A percentile compares a stretch with the other conserved stretches of the same genome.
These are phyloP conservation scores for Camelina laxa DNA, from an alignment of 345 rosid genomes.

Conservation along the genomic window DNA sequence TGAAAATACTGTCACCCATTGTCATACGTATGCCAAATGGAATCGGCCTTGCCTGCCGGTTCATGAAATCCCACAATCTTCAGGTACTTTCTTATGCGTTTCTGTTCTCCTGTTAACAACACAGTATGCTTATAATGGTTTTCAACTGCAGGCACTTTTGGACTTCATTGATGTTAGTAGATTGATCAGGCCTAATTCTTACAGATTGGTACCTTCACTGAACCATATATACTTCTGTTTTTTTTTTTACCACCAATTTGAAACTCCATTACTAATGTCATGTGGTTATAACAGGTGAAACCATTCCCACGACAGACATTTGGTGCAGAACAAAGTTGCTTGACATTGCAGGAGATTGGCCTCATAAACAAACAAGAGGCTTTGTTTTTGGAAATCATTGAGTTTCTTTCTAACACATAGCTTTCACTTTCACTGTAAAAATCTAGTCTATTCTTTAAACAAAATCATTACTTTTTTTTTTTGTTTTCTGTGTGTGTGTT, in stretches of 20 bases:
- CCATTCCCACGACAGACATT: background rate
- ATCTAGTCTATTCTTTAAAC: background rate
- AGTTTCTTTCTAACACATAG: background rate
- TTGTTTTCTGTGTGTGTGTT: background rate
- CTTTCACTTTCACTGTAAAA: background rate
- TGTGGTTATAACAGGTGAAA: background rate
- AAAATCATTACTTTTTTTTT: background rate
- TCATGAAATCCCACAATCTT: background rate
- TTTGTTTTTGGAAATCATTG: constrained; percentile 3
- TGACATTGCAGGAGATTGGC: constrained; percentile 10
- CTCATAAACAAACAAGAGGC: constrained; percentile 17
- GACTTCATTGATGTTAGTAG: constrained; percentile 54
- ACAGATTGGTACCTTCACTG: constrained; percentile 59
- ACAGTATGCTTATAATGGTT: background rate
- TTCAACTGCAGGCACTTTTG: background rate
- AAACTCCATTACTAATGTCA: background rate
- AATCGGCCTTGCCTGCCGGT: background rate
- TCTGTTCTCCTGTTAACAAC: too few species aligned
- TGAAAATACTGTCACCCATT: background rate
- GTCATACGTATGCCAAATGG: constrained; percentile 5
- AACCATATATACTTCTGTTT: background rate
- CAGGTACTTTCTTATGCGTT: background rate
- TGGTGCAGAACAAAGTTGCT: constrained; percentile 4
- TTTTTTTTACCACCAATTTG: background rate
- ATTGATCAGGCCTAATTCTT: constrained; percentile 69